Evolutionary conservation across 139 green algal species (phyloP).

Genomic region (Zygnema cylindricum): DNA sequence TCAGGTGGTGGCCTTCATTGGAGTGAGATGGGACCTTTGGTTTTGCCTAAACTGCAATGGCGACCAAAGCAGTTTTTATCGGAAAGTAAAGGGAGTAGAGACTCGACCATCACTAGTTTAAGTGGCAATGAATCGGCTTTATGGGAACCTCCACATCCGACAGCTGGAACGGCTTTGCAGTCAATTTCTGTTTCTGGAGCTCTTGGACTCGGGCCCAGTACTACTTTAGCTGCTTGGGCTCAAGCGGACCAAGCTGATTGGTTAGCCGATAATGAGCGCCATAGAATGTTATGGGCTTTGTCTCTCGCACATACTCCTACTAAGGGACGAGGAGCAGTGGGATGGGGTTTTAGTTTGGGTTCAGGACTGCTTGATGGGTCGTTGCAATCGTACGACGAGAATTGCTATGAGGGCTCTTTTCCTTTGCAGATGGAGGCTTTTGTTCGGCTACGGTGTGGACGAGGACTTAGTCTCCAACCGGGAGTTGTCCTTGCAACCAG

Average conservation of each 20-base stretch:
- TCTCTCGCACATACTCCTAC: conserved; percentile 7
- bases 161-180: conserved; percentile 24
- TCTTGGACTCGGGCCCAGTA: conserved; percentile 9
- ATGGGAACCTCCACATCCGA: conserved; percentile 2
- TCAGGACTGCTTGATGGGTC: conserved; percentile 20
- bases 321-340: not conserved
- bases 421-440: conserved; percentile 54
- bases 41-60: conserved; percentile 37
- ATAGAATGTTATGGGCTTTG: conserved; percentile 37
- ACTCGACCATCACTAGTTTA: not conserved
- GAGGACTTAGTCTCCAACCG: conserved; percentile 40
- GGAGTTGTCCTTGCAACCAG: conserved; percentile 26
- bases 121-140: not conserved
- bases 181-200: conserved; percentile 29
- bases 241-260: conserved; percentile 46
- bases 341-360: not conserved
- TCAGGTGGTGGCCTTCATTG: conserved; percentile 13
- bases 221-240: conserved; percentile 42
- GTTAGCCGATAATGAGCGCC: conserved; percentile 29
- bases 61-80: not conserved
- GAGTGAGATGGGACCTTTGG: conserved; percentile 37
- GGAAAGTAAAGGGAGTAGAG: not conserved
- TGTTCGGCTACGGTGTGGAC: conserved; percentile 15
- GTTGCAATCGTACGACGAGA: not conserved
- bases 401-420: not conserved